A percentile compares a stretch with the other conserved stretches of the same genome.
Evolutionary conservation across 495 filamentous ascomycete species (phyloP).

Genomic region (Talaromyces trachyspermus): DNA sequence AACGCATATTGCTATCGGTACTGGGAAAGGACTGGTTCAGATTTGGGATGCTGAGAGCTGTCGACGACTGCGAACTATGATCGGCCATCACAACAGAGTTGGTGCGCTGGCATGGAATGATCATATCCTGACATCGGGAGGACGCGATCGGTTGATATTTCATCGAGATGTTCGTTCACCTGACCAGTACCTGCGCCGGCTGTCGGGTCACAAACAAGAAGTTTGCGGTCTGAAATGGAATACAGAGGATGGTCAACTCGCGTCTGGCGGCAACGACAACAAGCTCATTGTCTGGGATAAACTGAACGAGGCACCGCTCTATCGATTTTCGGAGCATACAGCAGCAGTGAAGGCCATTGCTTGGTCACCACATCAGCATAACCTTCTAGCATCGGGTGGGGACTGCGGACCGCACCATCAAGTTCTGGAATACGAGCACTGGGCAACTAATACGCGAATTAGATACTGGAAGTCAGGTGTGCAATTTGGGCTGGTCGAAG

Average conservation of each 20-base stretch:
- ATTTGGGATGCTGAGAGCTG: conserved; percentile 93
- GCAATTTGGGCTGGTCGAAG: conserved; percentile 91
- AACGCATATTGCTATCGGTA: conserved; percentile 90
- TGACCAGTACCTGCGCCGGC: conserved; percentile 75
- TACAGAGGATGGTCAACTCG: conserved; percentile 84
- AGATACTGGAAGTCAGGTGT: conserved; percentile 94
- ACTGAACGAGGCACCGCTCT: conserved; percentile 74
- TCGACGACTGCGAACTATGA: conserved; percentile 87
- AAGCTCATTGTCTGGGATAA: conserved; percentile 98
- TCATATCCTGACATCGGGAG: conserved; percentile 93
- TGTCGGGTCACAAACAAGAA: conserved; percentile 92
- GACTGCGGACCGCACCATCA: conserved; percentile 90
- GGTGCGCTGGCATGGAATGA: conserved; percentile 95
- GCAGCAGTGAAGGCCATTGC: conserved; percentile 97
- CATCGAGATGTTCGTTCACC: conserved; percentile 94
- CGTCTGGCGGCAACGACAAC: conserved; percentile 97
- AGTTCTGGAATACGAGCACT: conserved; percentile 91
- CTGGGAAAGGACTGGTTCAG: conserved; percentile 85
- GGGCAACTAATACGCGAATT: conserved; percentile 73
- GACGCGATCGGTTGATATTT: conserved; percentile 84
- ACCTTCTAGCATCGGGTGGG: conserved; percentile 93
- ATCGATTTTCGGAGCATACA: conserved; percentile 86
- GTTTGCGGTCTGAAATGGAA: conserved; percentile 99
- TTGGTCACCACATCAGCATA: conserved; percentile 96
- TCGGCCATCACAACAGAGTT: conserved; percentile 84